phyloP scores from a whole-genome alignment of 2,329 filamentous ascomycete genomes.

The Gaeumannomyces sp. region DNA sequence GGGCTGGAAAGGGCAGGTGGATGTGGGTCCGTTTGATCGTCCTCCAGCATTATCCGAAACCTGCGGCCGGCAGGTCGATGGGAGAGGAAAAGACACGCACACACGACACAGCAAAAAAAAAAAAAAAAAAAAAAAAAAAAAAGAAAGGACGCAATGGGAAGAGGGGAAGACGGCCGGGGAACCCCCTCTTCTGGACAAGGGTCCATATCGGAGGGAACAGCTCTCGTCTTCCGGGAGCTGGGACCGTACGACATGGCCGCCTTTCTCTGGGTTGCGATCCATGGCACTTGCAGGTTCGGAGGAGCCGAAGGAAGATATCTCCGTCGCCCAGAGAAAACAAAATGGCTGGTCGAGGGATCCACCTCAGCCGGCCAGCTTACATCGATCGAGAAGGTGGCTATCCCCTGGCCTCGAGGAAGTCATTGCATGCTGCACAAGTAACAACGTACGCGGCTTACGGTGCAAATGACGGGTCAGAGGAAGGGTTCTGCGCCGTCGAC shows the following conservation, averaged over 20 bases:
- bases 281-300: background rate
- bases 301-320: background rate
- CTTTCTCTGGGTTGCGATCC: background rate
- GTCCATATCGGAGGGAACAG: background rate
- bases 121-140: too few relatives aligned
- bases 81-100: too few relatives aligned
- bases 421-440: too few relatives aligned
- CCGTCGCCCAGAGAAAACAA: background rate
- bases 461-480: too few relatives aligned
- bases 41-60: slow-evolving; percentile 6
- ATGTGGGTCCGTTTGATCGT: slow-evolving; percentile 7
- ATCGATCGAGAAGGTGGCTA: background rate
- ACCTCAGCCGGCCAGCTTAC: background rate
- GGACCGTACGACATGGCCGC: background rate
- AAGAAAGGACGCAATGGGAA: background rate
- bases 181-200: background rate
- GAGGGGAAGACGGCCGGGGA: background rate
- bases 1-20: background rate
- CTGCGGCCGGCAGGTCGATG: background rate
- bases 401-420: too few relatives aligned
- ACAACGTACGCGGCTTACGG: too few relatives aligned
- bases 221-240: background rate
- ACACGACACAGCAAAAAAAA: too few relatives aligned
- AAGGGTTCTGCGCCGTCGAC: too few relatives aligned
- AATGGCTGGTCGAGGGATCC: background rate